Evolutionary conservation across 2,329 filamentous ascomycete species (phyloP).

Genomic region (Cephalotrichum gorgonifer): DNA sequence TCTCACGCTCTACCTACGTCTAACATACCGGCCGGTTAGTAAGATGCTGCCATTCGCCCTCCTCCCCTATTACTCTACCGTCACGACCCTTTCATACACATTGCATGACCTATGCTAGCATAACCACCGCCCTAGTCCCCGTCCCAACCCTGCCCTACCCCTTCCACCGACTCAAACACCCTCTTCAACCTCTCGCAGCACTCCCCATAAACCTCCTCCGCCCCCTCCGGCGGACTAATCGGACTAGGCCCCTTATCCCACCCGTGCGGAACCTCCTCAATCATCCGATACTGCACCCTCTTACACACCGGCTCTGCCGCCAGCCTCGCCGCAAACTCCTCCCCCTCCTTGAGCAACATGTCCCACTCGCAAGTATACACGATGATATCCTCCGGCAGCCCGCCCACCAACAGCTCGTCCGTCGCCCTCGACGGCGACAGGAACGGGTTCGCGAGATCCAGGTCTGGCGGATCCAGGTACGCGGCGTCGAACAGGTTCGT

Average conservation of each 20-base stretch:
- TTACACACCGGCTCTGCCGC: constrained; percentile 1
- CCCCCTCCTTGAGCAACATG: constrained; percentile 48
- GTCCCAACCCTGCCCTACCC: too few species aligned
- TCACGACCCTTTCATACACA: too few species aligned
- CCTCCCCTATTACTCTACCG: too few species aligned
- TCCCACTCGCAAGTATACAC: constrained; percentile 55
- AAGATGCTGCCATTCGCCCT: too few species aligned
- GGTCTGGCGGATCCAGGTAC: constrained; percentile 44
- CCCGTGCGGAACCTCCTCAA: constrained; percentile 1
- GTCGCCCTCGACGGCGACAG: constrained; percentile 38
- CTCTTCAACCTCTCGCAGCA: background rate
- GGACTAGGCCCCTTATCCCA: constrained; percentile 5
- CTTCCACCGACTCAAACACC: background rate
- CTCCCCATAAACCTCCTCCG: constrained; percentile 1
- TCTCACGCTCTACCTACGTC: too few species aligned
- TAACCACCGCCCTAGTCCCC: too few species aligned
- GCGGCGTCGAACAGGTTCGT: constrained; percentile 54
- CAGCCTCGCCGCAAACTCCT: background rate
- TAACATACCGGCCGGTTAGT: too few species aligned
- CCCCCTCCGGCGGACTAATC: background rate
- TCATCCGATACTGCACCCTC: constrained; percentile 1
- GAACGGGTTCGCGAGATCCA: constrained; percentile 36
- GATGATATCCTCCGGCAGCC: constrained; percentile 40
- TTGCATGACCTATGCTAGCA: too few species aligned
- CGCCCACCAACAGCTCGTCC: constrained; percentile 29